Conservation (phyloP, 805 yeast genomes). For the Helenozyma rhizophorensis region DNA sequence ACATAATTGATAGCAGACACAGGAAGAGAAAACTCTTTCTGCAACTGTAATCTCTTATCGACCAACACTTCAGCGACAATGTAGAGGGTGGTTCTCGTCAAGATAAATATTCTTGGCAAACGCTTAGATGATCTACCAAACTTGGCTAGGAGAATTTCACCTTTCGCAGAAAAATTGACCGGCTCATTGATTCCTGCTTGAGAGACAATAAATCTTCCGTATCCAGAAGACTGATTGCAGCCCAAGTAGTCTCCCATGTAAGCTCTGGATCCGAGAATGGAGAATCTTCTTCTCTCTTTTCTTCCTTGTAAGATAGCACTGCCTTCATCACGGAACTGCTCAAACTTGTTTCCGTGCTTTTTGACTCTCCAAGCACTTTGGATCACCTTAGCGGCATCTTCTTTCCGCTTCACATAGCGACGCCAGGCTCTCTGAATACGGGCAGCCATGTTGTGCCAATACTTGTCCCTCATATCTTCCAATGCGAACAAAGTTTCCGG, state of each 20-base stretch:
- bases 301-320: constrained; percentile 62
- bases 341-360: constrained; percentile 76
- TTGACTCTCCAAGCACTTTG: constrained; percentile 82
- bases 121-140: constrained; percentile 90
- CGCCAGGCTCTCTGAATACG: constrained; percentile 97
- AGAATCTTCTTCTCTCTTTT: constrained; percentile 87
- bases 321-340: constrained; percentile 83
- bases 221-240: constrained; percentile 66
- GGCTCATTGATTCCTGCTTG: constrained; percentile 66
- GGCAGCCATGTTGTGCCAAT: constrained; percentile 98
- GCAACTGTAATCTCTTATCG: constrained; percentile 52
- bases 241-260: constrained; percentile 93
- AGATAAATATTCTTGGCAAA: constrained; percentile 63
- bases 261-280: constrained; percentile 81
- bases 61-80: constrained; percentile 70
- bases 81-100: constrained; percentile 60
- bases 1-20: constrained; percentile 56
- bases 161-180: constrained; percentile 74
- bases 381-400: constrained; percentile 77
- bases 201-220: constrained; percentile 70
- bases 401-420: constrained; percentile 70
- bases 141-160: constrained; percentile 77
- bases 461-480: constrained; percentile 93
- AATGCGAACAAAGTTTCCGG: constrained; percentile 95
- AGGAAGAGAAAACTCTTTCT: constrained; percentile 61